Evolutionary conservation across 768 basidiomycete genomes (phyloP).

Genomic region (Boletellus sp.): DNA sequence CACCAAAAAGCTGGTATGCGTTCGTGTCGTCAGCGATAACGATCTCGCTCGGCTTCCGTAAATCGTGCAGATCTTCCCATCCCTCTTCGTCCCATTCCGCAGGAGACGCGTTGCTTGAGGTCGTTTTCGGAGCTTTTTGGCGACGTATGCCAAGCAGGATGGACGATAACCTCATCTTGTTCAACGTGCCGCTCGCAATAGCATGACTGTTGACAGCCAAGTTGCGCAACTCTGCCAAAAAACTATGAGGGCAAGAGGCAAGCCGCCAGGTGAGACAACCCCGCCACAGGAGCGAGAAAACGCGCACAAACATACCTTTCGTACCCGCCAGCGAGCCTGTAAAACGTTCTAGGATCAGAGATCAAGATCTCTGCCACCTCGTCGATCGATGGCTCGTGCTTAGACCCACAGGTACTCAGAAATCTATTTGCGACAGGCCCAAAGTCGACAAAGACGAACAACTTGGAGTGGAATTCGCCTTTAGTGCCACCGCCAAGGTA

Average conservation of each 20-base stretch:
- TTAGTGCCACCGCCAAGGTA: slow-evolving; percentile 56
- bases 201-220: slow-evolving; percentile 70
- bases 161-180: slow-evolving; percentile 64
- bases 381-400: slow-evolving; percentile 80
- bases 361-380: slow-evolving; percentile 73
- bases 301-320: slow-evolving; percentile 54
- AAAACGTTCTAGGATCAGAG: slow-evolving; percentile 66
- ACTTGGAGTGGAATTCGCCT: slow-evolving; percentile 66
- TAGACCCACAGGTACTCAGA: slow-evolving; percentile 82
- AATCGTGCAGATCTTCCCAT: slow-evolving; percentile 69
- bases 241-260: slow-evolving; percentile 44
- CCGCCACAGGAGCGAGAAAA: background rate
- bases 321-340: slow-evolving; percentile 63
- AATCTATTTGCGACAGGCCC: slow-evolving; percentile 80
- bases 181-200: slow-evolving; percentile 45
- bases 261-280: background rate
- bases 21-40: slow-evolving; percentile 87
- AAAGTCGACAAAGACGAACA: slow-evolving; percentile 90
- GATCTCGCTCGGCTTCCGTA: slow-evolving; percentile 65
- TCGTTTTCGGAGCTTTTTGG: slow-evolving; percentile 32
- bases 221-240: slow-evolving; percentile 76
- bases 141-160: slow-evolving; percentile 76
- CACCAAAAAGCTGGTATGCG: slow-evolving; percentile 73
- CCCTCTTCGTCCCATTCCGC: slow-evolving; percentile 59
- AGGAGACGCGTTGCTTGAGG: slow-evolving; percentile 17